Evolutionary conservation across 305 asterid genomes (phyloP), one percentile per base, ranked within the genome.

Genomic region (Lippia alba): DNA sequence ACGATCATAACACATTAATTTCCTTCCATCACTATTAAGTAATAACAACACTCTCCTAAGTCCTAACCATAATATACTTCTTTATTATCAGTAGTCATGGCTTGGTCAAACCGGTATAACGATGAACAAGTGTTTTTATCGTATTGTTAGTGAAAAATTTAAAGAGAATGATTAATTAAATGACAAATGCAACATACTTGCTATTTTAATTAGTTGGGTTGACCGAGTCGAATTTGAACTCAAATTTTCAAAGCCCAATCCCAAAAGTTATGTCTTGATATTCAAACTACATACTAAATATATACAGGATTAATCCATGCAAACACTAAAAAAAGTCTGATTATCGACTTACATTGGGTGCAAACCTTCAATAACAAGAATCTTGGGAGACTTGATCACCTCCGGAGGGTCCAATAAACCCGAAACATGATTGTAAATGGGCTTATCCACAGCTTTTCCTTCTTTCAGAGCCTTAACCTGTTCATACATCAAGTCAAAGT

Each of bases 391-490:
- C 8, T 89, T 85, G 75, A 87, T 92, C 58, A 79, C 76, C 78
- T 95, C 98, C 4, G 99, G 92, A 19, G 99, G 97, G 63, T 95
- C 99, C 60, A 95, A 73, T 64, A 95, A 82, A 0, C 98, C 99
- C 41, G 83, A 79, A 57, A 92, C 99, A 61, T 95, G 98, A 18
- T 95, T 95, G 59, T 95, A 95, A 54, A 95, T 95, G 2, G 97
- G 99, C 49, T 95, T 95, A 0, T 95, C 82, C 15, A 95, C 91
- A 4, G 97, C 67, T 18, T 70, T 56, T 0, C 99, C 99, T 0
- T 79, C 83, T 63, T 95, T 95, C 57, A 95, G 66, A 2, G 97
- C 96, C 75, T 90, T 92, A 49, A 95, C 96, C 67, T 95, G 99
- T 12, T 92, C 87, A 33, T 90, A 92, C 99, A 95, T 95, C 11